A percentile compares a stretch with the other conserved stretches of the same genome.
Conservation (phyloP, 129 eudicot species). For the Helianthus annuus region DNA sequence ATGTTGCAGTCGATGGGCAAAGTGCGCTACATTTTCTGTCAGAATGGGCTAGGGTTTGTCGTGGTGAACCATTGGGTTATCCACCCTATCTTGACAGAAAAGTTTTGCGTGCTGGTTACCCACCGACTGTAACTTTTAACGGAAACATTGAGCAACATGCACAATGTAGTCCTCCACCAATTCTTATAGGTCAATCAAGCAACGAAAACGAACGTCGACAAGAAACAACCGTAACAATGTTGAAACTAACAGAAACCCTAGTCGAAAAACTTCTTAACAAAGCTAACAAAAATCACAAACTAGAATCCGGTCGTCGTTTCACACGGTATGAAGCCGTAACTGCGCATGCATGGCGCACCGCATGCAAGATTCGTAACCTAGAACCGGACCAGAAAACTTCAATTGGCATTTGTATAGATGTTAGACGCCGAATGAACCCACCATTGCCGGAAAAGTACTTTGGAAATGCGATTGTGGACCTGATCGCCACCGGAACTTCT, state of each 20-base stretch:
- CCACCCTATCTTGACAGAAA: conserved; percentile 51
- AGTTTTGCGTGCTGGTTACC: conserved; percentile 41
- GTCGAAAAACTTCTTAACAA: conserved; percentile 40
- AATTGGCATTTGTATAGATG: conserved; percentile 35
- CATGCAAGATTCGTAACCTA: conserved; percentile 50
- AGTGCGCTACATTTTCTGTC: conserved; percentile 63
- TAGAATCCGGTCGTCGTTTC: conserved; percentile 18
- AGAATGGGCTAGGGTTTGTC: conserved; percentile 68
- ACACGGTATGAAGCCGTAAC: conserved; percentile 55
- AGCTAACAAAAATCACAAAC: conserved; percentile 33
- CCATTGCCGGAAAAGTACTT: conserved; percentile 56
- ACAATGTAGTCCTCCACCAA: conserved; percentile 42
- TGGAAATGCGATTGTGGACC: conserved; percentile 63
- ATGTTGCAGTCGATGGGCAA: conserved; percentile 64
- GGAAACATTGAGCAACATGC: conserved; percentile 7
- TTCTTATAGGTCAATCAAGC: conserved; percentile 35
- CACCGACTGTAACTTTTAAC: conserved; percentile 11
- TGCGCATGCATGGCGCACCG: conserved; percentile 63
- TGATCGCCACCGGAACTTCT: conserved; percentile 37
- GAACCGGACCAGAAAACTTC: conserved; percentile 38
- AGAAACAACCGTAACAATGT: conserved; percentile 38
- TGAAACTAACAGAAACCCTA: conserved; percentile 39
- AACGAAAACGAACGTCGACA: conserved; percentile 26
- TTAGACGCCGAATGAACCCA: conserved; percentile 49
- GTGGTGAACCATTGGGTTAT: conserved; percentile 34